Percentiles rank a stretch among this genome's conserved stretches.
phyloP scores from a whole-genome alignment of 345 rosid species.

The Viola odorata region DNA sequence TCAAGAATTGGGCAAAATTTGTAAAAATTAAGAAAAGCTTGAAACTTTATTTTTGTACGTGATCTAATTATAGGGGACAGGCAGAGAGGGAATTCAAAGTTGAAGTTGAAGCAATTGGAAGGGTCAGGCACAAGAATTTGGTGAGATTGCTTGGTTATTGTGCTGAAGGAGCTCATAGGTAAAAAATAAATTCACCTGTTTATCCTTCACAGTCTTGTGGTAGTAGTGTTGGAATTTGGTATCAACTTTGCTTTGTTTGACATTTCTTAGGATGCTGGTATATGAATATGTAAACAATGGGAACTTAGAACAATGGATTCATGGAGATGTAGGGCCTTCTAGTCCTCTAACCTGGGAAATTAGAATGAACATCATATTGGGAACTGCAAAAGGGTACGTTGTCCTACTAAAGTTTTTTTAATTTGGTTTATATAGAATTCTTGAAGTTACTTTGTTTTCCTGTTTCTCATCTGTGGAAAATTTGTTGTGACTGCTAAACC shows the following conservation, averaged over 20 bases:
- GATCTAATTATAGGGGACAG: constrained; percentile 56
- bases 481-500: not conserved
- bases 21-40: not conserved
- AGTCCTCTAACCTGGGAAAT: constrained; percentile 32
- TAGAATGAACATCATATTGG: constrained; percentile 35
- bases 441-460: not conserved
- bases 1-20: not conserved
- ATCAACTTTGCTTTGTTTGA: not conserved
- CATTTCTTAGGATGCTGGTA: constrained; percentile 62
- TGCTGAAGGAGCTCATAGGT: constrained; percentile 98
- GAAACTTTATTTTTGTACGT: not conserved
- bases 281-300: constrained; percentile 85
- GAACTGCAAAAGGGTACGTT: constrained; percentile 77
- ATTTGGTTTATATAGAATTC: not conserved
- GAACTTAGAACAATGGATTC: constrained; percentile 30
- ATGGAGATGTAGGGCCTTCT: constrained; percentile 27
- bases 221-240: too few relatives aligned
- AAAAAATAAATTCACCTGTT: constrained; percentile 5
- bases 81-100: constrained; percentile 92
- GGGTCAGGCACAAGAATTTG: constrained; percentile 86
- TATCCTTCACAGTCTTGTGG: not conserved
- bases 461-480: not conserved
- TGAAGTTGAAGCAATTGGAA: constrained; percentile 92
- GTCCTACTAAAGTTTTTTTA: not conserved
- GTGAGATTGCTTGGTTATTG: constrained; percentile 90